Evolutionary conservation across 345 rosid genomes (phyloP), one percentile per base, ranked within the genome.

Genomic region (Garcia nutans): DNA sequence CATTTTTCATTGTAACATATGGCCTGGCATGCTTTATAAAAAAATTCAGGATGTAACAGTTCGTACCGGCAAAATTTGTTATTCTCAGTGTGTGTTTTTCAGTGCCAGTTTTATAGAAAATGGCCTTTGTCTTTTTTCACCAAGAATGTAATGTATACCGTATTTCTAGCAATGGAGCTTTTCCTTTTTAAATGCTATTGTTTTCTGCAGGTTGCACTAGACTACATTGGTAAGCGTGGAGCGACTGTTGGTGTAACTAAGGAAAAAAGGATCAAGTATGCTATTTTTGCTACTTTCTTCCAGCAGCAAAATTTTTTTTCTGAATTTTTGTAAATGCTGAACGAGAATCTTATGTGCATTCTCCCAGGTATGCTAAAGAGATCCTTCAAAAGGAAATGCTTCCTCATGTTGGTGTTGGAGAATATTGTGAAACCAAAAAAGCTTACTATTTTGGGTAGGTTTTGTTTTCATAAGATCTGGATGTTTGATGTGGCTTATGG

Each of bases 361-460:
- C 66, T 81, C 75, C 45, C 83, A 96, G 99, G 84, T 96, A 93
- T 87, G 99, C 99, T 1, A 96, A 82, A 77, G 99, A 96, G 85
- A 93, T 96, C 78, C 98, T 96, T 82, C 98, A 90, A 78, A 96
- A 91, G 85, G 99, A 96, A 88, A 96, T 93, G 98, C 96, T 96
- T 80, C 99, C 98, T 80, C 99, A 96, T 82, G 96, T 91, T 84
- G 99, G 99, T 76, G 82, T 87, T 76, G 96, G 89, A 78, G 97
- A 96, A 65, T 89, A 77, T 83, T 96, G 99, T 26, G 99, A 96
- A 90, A 91, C 98, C 19, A 92, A 89, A 86, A 96, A 96, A 85
- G 99, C 99, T 71, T 96, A 96, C 82, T 90, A 90, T 82, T 96
- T 96, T 79, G 99, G 99, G 98, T 93, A 82, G 31, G 88, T 84